Evolutionary conservation across 2,329 filamentous ascomycete species (phyloP).

Genomic region (Fusarium sp.): DNA sequence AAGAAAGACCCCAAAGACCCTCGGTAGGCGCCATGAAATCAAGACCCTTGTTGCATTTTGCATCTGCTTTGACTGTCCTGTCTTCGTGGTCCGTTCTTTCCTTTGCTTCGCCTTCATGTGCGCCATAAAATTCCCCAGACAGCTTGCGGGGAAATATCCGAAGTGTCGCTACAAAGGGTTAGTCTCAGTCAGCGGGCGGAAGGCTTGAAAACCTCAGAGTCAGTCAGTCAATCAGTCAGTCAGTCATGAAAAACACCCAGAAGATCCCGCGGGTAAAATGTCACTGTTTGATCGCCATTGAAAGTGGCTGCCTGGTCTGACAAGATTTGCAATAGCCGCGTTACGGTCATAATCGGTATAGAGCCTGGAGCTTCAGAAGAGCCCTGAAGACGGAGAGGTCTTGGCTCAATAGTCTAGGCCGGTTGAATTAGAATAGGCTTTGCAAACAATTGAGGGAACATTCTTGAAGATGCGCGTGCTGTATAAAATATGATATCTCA

Average conservation of each 20-base stretch:
- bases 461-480: not conserved
- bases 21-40: not conserved
- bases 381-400: not conserved
- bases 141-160: not conserved
- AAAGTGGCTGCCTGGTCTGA: not conserved
- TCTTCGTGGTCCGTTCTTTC: not conserved
- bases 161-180: not conserved
- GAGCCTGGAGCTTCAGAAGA: not conserved
- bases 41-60: constrained; percentile 29
- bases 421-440: not conserved
- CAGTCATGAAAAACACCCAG: not conserved
- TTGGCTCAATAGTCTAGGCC: constrained; percentile 4
- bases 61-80: not conserved
- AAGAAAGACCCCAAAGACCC: not conserved
- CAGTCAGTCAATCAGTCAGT: not conserved
- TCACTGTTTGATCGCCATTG: not conserved
- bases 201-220: not conserved
- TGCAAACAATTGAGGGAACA: not conserved
- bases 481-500: not conserved
- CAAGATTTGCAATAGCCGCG: not conserved
- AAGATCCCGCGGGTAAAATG: not conserved
- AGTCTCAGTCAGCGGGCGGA: not conserved
- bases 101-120: not conserved
- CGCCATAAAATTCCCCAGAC: constrained; percentile 16
- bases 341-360: not conserved